phyloP scores from a whole-genome alignment of 257 asterid species.

The Solanum piurae region DNA sequence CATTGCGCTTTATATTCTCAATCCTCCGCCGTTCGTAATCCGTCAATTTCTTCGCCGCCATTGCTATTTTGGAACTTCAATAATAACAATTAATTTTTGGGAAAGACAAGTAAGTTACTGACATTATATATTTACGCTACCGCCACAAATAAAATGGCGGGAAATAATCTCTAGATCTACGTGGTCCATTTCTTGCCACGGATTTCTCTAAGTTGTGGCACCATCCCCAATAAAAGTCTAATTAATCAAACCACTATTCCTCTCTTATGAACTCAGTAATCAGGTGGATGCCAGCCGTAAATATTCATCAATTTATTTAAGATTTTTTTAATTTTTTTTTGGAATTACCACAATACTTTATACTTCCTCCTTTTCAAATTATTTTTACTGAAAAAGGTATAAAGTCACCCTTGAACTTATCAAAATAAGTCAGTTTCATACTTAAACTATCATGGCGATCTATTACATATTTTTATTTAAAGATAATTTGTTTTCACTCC shows the following conservation, averaged over 20 bases:
- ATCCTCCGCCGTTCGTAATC: slow-evolving; percentile 76
- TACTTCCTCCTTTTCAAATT: no score
- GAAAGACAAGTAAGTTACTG: not conserved
- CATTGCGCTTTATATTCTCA: slow-evolving; percentile 76
- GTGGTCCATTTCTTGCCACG: not conserved
- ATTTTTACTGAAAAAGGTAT: no score
- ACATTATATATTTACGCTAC: not conserved
- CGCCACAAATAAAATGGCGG: not conserved
- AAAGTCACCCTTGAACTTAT: no score
- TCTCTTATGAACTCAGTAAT: not conserved
- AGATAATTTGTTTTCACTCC: no score
- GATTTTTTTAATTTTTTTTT: no score
- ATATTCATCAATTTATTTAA: not conserved
- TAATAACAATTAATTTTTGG: not conserved
- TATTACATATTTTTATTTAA: no score
- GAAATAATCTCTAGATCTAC: not conserved
- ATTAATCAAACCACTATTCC: not conserved
- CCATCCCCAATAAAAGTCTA: not conserved
- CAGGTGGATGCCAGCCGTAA: not conserved
- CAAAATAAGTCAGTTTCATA: no score
- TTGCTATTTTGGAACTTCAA: not conserved
- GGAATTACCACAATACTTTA: not conserved
- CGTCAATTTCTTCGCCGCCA: slow-evolving; percentile 38
- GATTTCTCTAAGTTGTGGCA: not conserved
- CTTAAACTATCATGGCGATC: no score